A percentile compares a stretch with the other conserved stretches of the same genome.
phyloP scores from a whole-genome alignment of 1,284 basidiomycete genomes.

The Ceratobasidium sp. region DNA sequence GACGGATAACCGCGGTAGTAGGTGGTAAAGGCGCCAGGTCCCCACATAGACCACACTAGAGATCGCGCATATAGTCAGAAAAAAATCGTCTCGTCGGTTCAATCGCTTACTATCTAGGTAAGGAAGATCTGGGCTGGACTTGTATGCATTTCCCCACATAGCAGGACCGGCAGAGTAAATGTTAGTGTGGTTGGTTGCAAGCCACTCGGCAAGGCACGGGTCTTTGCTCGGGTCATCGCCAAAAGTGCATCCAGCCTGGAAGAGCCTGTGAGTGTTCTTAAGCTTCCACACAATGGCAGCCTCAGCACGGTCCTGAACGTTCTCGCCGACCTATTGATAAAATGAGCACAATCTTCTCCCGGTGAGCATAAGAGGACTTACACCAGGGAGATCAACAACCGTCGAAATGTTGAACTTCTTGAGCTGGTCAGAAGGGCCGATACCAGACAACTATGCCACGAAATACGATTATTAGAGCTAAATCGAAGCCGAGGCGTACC shows the following conservation, averaged over 20 bases:
- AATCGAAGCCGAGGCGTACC: background rate
- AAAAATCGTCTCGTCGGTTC: background rate
- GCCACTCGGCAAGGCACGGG: slow-evolving; percentile 30
- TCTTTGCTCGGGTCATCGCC: slow-evolving; percentile 30
- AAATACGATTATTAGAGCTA: background rate
- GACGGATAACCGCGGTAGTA: slow-evolving; percentile 33
- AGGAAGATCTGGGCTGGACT: slow-evolving; percentile 11
- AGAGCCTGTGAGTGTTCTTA: slow-evolving; percentile 31
- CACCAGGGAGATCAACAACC: slow-evolving; percentile 22
- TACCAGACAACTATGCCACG: slow-evolving; percentile 33
- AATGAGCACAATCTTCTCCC: background rate
- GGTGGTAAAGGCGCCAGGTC: slow-evolving; percentile 27
- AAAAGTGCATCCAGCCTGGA: slow-evolving; percentile 29
- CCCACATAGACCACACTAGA: slow-evolving; percentile 40
- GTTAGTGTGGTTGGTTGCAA: slow-evolving; percentile 17
- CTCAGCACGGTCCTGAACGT: slow-evolving; percentile 31
- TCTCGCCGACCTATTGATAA: slow-evolving; percentile 19
- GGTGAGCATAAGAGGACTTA: background rate
- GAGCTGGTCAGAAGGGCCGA: slow-evolving; percentile 21
- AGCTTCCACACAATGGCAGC: slow-evolving; percentile 40
- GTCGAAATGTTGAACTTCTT: slow-evolving; percentile 33
- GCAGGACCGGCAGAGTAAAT: background rate
- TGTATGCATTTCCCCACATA: slow-evolving; percentile 36
- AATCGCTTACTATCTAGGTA: slow-evolving; percentile 26
- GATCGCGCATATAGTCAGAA: background rate